These are phyloP conservation scores for Exophiala dermatitidis DNA, from an alignment of 2,329 filamentous ascomycete genomes.

Conservation along the genomic window DNA sequence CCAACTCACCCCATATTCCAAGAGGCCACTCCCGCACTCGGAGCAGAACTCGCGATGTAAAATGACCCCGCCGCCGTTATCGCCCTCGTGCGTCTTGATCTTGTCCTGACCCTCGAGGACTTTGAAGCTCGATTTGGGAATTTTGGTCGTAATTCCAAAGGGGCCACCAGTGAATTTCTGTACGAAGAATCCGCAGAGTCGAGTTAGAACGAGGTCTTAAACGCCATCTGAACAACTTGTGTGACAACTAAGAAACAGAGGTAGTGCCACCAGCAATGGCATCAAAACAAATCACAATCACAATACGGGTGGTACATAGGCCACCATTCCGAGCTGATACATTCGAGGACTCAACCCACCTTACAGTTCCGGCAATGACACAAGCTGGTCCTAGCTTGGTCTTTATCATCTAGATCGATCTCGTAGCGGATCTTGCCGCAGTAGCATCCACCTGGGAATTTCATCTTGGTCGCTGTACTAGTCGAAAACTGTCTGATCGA, in stretches of 20 bases:
- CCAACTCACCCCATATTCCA: slow-evolving; percentile 46
- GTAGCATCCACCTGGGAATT: slow-evolving; percentile 36
- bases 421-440: slow-evolving; percentile 44
- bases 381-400: slow-evolving; percentile 46
- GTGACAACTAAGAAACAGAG: too few relatives aligned
- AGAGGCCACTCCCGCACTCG: slow-evolving; percentile 45
- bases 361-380: slow-evolving; percentile 51
- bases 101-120: slow-evolving; percentile 34
- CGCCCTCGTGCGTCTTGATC: slow-evolving; percentile 42
- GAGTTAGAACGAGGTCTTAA: not conserved
- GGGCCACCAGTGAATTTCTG: slow-evolving; percentile 21
- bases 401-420: slow-evolving; percentile 39
- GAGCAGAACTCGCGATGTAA: slow-evolving; percentile 49
- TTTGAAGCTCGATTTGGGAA: slow-evolving; percentile 40
- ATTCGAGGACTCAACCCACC: slow-evolving; percentile 25
- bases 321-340: too few relatives aligned
- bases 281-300: not conserved
- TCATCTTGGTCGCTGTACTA: slow-evolving; percentile 2
- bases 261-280: not conserved
- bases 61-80: slow-evolving; percentile 44
- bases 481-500: not conserved
- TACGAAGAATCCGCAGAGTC: not conserved
- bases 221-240: too few relatives aligned
- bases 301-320: too few relatives aligned
- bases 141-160: slow-evolving; percentile 48